Evolutionary conservation across 139 green algal species (phyloP), one percentile per base, ranked within the genome.

Genomic region (Zygnema circumcarinatum): DNA sequence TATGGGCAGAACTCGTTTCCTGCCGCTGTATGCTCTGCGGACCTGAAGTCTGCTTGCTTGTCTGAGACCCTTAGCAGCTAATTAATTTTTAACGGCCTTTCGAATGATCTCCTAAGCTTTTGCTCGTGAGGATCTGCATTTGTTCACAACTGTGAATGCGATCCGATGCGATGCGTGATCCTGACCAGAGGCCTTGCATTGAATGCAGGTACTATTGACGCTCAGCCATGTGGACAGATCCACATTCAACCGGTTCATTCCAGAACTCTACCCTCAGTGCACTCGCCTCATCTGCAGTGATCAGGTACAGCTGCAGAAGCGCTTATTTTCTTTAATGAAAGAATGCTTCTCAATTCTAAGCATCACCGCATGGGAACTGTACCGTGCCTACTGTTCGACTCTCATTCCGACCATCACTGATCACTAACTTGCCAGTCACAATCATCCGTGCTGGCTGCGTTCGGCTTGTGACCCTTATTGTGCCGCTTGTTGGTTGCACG

Each of bases 281-380:
- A 86, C 79, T 20, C 52, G 79, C 52, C 79, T 86, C 52, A 86
- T 86, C 53, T 78, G 79, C 79, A 67, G 38, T 67, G 79, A 86
- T 38, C 79, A 86, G 79, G 79, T 86, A 86, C 31, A 84, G 25
- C 25, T 84, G n/a, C n/a, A n/a, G n/a, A n/a, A n/a, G n/a, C n/a
- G n/a, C n/a, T n/a, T n/a, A n/a, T n/a, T n/a, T n/a, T n/a, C n/a
- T n/a, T n/a, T n/a, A n/a, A n/a, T n/a, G n/a, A n/a, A n/a, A n/a
- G n/a, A n/a, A n/a, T n/a, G n/a, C n/a, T n/a, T n/a, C n/a, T n/a
- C n/a, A n/a, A n/a, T n/a, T n/a, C n/a, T n/a, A n/a, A 62, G 16
- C 16, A 62, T 62, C 16, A 62, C 47, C 16, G 47, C 47, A 62
- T 62, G 47, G 7, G 47, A 62, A 62, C 47, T 62, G 47, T 62